A percentile compares a stretch with the other conserved stretches of the same genome.
Conservation (phyloP, 495 filamentous ascomycete species). For the Xylaria longipes region DNA sequence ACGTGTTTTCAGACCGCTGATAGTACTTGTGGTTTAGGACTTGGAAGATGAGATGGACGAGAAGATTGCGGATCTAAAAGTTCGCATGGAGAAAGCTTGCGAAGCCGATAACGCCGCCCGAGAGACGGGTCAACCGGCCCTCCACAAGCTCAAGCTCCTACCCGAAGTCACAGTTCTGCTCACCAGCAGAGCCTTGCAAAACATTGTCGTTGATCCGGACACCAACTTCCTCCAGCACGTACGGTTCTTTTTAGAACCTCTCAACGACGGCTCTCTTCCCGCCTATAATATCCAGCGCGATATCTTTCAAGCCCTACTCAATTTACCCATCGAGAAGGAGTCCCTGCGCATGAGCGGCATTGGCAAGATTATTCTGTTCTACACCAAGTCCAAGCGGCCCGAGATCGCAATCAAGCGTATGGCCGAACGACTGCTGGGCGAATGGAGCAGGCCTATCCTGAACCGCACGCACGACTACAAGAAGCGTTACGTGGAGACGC, state of each 20-base stretch:
- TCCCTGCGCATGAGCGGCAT: conserved; percentile 87
- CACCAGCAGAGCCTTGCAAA: conserved; percentile 84
- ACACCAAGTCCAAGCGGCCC: conserved; percentile 90
- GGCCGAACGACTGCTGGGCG: conserved; percentile 85
- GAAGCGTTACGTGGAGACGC: conserved; percentile 70
- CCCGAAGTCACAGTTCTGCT: conserved; percentile 89
- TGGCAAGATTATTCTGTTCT: conserved; percentile 94
- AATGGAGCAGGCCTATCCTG: conserved; percentile 97
- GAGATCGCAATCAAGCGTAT: conserved; percentile 88
- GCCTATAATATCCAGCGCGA: conserved; percentile 98
- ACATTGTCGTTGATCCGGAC: conserved; percentile 86
- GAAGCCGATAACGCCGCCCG: conserved; percentile 83
- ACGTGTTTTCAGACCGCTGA: not conserved
- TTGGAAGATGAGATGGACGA: conserved; percentile 87
- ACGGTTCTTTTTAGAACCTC: conserved; percentile 95
- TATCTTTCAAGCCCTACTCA: conserved; percentile 79
- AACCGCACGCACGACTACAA: conserved; percentile 92
- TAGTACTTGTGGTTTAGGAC: conserved; percentile 60
- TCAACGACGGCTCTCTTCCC: conserved; percentile 88
- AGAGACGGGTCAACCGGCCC: conserved; percentile 75
- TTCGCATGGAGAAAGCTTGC: conserved; percentile 91
- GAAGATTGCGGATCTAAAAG: conserved; percentile 85
- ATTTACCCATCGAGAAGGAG: conserved; percentile 88
- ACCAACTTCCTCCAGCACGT: conserved; percentile 94
- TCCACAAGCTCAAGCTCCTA: conserved; percentile 92